These are phyloP conservation scores for Yueomyces sp. DNA, from an alignment of 805 yeast species.

Conservation along the genomic window DNA sequence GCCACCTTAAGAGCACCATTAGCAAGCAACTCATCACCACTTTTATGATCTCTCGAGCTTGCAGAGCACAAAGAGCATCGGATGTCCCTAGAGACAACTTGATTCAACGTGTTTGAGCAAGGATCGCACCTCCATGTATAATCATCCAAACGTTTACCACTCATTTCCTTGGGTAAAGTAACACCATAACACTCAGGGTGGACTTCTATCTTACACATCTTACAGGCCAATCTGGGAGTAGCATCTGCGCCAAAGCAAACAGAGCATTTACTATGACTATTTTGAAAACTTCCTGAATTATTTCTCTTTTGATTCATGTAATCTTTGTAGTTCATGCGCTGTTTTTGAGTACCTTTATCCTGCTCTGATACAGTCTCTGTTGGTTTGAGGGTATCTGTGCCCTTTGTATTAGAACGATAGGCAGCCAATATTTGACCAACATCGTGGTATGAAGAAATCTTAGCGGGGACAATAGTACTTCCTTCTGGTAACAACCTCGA, in stretches of 20 bases:
- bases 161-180: neutral
- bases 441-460: neutral
- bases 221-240: conserved; percentile 33
- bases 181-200: conserved; percentile 64
- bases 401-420: neutral
- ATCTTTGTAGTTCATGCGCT: no score
- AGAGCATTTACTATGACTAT: neutral
- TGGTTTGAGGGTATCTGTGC: neutral
- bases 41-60: conserved; percentile 29
- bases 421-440: no score
- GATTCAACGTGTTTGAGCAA: conserved; percentile 59
- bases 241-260: neutral
- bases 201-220: conserved; percentile 53
- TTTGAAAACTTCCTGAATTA: no score
- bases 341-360: neutral
- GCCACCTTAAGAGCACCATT: conserved; percentile 59
- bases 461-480: neutral
- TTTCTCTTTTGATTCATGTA: no score
- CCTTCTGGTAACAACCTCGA: neutral
- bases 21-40: neutral
- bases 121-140: conserved; percentile 62
- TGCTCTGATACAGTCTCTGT: neutral
- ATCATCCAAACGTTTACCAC: no score
- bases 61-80: conserved; percentile 49
- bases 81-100: conserved; percentile 42